phyloP scores from a whole-genome alignment of 129 eudicot genomes.

The Arctium minus region DNA sequence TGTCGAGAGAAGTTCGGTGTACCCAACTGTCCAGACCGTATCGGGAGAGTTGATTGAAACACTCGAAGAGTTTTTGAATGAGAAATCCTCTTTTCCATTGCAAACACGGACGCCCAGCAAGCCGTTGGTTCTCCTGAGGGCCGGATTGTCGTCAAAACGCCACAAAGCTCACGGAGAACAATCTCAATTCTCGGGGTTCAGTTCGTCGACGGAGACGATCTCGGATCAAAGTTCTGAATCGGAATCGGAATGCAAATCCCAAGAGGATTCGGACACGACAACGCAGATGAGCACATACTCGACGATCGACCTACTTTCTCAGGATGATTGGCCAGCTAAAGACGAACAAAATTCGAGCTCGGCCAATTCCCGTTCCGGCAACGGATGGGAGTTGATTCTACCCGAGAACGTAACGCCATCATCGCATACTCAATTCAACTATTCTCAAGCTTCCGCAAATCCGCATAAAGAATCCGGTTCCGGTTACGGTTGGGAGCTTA shows the following conservation, averaged over 20 bases:
- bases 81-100: constrained; percentile 31
- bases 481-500: constrained; percentile 42
- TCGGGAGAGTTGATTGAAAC: constrained; percentile 52
- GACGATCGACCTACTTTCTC: constrained; percentile 39
- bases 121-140: not conserved
- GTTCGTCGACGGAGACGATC: not conserved
- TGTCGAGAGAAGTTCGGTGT: constrained; percentile 46
- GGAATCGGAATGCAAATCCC: not conserved
- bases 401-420: constrained; percentile 22
- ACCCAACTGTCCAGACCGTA: constrained; percentile 49
- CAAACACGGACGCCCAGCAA: not conserved
- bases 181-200: constrained; percentile 20
- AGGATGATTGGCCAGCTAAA: constrained; percentile 36
- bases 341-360: not conserved
- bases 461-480: not conserved
- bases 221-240: constrained; percentile 24
- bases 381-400: constrained; percentile 38
- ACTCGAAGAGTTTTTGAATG: constrained; percentile 58
- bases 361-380: not conserved
- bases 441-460: not conserved
- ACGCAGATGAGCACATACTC: constrained; percentile 20
- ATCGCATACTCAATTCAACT: not conserved
- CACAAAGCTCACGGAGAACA: not conserved
- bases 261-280: constrained; percentile 21
- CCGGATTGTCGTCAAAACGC: not conserved